Base-by-base conservation (phyloP, 192 early-diverging fungal genomes). In the Backusella tuberculispora region DNA sequence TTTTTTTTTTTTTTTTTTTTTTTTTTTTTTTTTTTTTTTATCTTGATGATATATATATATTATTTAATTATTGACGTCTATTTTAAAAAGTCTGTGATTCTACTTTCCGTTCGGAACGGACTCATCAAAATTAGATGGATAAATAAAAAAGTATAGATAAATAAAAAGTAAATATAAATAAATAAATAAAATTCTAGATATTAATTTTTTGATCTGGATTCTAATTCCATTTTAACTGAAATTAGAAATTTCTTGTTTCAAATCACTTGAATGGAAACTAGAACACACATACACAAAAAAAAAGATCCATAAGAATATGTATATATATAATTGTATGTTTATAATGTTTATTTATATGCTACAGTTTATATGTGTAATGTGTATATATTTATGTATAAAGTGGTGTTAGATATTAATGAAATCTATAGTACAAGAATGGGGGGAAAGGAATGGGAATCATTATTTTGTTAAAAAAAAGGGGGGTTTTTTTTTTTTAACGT, bases 371-470 rank as follows among this genome's bases (percentile, higher is more conserved):
- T 60, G 53, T 50, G 10, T 10, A 24, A 60, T 60, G 53, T 34
- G 2, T 34, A 34, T 34, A 34, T 34, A 2, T 34, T 1, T 34
- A 34, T 34, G 29, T 34, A 34, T 34, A 34, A 34, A 34, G 0
- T 0, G 29, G 0, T 0, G 0, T 26, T 60, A 60, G 53, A 24
- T 60, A 60, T 60, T 60, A 60, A 60, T 60, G 53, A 60, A 60
- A 60, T 60, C 21, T 60, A 60, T 60, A 60, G 24, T 60, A 60
- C 53, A 60, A 60, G 53, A 60, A 60, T 60, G 53, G 21, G 53
- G 19, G 0, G 53, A 60, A 60, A 0, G 8, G 26, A 60, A 43
- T 4, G 13, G 21, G n/a, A 26, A 21, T 34, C 29, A 34, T 34
- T 26, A 12, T 53, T 21, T 53, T 17, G 8, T 26, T 26, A 26